Base-by-base conservation (phyloP, 1,284 basidiomycete genomes). In the Ganoderma resinaceum region DNA sequence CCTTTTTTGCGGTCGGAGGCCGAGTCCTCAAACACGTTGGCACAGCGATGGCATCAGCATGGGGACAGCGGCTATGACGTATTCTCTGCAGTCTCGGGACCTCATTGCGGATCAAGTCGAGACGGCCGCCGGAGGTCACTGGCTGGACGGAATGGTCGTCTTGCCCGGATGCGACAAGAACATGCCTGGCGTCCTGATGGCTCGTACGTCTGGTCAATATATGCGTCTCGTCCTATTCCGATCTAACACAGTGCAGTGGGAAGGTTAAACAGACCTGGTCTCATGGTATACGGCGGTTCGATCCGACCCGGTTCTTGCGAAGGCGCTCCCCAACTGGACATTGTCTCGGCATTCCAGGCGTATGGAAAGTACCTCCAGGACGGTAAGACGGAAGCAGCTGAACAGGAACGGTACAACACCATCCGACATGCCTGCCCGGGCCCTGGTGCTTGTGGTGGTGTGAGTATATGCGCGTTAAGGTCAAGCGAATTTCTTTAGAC, bases 131-230 rank as follows among this genome's bases (percentile, higher is more conserved):
- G 95, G 94, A 37, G 97, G 96, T 8, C 97, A 99, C 81, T 98
- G 96, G 89, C 88, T 99, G n/a, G 97, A 99, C 78, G 97, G 95
- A 52, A 96, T 98, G 92, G 95, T 98, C 57, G 95, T 95, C 66
- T 87, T 99, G 62, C 97, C 97, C 43, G 96, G 96, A 42, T 98
- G 96, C 79, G 96, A 98, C 84, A 98, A 98, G 83, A 98, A 98
- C 81, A 98, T 98, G 96, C 96, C 96, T 12, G 96, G 96, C 67
- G 95, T 96, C 49, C 83, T 97, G 74, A 98, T 97, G 85, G 96
- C 95, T 66, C 87, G 95, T 95, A 76, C 83, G 94, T 90, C 77
- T 71, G 72, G 63, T 70, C 38, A 46, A 66, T 49, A 65, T 35
- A 63, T 74, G 71, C 60, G 76, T 77, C 61, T 63, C 58, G 64